Conservation (phyloP, 257 asterid species). For the Primulina eburnea region DNA sequence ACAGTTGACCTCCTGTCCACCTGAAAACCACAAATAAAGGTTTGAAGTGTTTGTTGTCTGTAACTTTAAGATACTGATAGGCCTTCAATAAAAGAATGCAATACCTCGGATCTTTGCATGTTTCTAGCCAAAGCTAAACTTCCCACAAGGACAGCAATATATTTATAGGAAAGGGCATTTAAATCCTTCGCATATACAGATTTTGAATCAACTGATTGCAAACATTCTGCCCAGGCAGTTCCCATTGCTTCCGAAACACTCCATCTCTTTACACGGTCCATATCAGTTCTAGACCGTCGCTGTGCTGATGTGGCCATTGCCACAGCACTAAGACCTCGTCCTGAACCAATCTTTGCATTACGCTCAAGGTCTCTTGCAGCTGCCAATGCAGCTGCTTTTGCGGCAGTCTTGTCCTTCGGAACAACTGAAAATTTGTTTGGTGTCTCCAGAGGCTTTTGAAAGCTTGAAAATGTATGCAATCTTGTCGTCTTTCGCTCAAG, state of each 20-base stretch:
- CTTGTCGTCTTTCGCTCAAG: constrained; percentile 76
- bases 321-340: constrained; percentile 99
- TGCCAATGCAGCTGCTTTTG: constrained; percentile 98
- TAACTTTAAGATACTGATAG: constrained; percentile 16
- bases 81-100: constrained; percentile 24
- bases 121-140: constrained; percentile 98
- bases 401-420: constrained; percentile 96
- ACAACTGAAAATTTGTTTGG: constrained; percentile 61
- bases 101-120: constrained; percentile 96
- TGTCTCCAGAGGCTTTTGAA: constrained; percentile 80
- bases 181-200: constrained; percentile 93
- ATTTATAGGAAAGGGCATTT: constrained; percentile 87
- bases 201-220: constrained; percentile 89
- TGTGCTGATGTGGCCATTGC: constrained; percentile 99
- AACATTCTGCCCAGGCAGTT: constrained; percentile 96
- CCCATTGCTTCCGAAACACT: constrained; percentile 97
- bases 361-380: constrained; percentile 99
- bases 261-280: constrained; percentile 94
- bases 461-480: constrained; percentile 92
- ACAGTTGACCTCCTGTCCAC: constrained; percentile 94
- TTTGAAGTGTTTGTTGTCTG: constrained; percentile 15
- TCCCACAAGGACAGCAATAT: constrained; percentile 92
- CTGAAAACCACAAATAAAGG: constrained; percentile 42
- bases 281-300: constrained; percentile 74
- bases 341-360: constrained; percentile 94